phyloP scores from a whole-genome alignment of 768 basidiomycete genomes.

The Pisolithus orientalis region DNA sequence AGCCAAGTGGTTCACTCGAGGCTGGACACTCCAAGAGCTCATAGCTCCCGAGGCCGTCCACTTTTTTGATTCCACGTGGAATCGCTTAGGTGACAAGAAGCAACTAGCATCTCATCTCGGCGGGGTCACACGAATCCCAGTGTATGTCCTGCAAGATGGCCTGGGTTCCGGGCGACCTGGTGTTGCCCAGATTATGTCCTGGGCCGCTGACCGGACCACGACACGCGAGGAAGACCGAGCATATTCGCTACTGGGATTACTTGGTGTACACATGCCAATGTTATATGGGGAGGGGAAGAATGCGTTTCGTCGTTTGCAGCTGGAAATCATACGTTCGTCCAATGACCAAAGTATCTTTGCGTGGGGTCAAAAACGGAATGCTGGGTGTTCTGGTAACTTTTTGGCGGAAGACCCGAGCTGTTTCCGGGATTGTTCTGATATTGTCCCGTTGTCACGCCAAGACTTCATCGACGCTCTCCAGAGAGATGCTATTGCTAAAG shows the following conservation, averaged over 20 bases:
- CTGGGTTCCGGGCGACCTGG: background rate
- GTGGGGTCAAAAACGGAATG: background rate
- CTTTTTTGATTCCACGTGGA: no score
- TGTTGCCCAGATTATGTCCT: constrained; percentile 1
- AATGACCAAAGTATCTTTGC: constrained; percentile 10
- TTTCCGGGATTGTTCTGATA: background rate
- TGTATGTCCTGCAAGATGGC: no score
- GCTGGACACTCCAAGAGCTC: no score
- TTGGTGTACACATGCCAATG: no score
- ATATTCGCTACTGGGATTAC: no score
- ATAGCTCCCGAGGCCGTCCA: no score
- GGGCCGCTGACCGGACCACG: constrained; percentile 12
- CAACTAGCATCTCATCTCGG: no score
- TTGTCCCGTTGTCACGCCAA: background rate
- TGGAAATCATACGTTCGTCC: constrained; percentile 5
- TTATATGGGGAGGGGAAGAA: constrained; percentile 7
- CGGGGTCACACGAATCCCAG: no score
- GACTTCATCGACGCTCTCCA: background rate
- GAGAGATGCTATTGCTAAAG: background rate
- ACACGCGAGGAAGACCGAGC: constrained; percentile 11
- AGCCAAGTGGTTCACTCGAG: no score
- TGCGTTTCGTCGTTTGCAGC: constrained; percentile 13
- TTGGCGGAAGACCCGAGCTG: background rate
- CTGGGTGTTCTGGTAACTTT: background rate
- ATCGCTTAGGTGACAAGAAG: no score